Base-by-base conservation (phyloP, 2,329 filamentous ascomycete species). In the Sporothrix brasiliensis region DNA sequence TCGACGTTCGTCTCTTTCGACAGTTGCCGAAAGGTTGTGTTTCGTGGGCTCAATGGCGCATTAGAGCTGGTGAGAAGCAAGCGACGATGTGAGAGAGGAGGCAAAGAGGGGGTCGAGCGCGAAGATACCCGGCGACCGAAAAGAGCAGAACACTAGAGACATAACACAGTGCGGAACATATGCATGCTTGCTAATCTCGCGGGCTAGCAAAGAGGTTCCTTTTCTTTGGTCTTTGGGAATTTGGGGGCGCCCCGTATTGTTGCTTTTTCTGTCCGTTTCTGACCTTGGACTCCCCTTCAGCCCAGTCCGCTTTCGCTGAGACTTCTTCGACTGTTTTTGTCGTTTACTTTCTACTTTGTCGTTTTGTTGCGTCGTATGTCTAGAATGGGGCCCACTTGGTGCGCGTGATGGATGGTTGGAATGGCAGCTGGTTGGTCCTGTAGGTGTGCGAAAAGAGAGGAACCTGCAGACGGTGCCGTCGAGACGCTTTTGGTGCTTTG, bases 331-430 rank as follows among this genome's bases (percentile, higher is more conserved):
- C 39, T 27, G 34, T 19, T 61, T 5, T 39, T 58, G 16, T 58
- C 14, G 5, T 19, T 39, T 24, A 9, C 10, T 5, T 27, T 30
- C 9, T 53, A 13, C 10, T 5, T 27, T 30, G 10, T 53, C 3
- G 47, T 49, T 58, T 67, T 41, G 30, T 67, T 56, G 14, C 30
- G 3, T 24, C 44, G 14, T 39, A 50, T 30, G 30, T 39, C 61
- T 30, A 24, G 58, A 27, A 49, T n/a, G 21, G 24, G 69, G 56
- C 50, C 69, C 69, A 71, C 69, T 71, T 71, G 65, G 69, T 65
- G 49, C 34, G 61, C 30, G 53, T 63, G 53, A 47, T 63, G 63
- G 63, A 68, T 61, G 63, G 67, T 54, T 65, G 70, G 70, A 69
- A 69, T 71, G 70, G 60, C 56, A 50, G 24, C 34, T 71, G 69